phyloP scores from a whole-genome alignment of 2,329 filamentous ascomycete species.

The Colletotrichum scovillei region DNA sequence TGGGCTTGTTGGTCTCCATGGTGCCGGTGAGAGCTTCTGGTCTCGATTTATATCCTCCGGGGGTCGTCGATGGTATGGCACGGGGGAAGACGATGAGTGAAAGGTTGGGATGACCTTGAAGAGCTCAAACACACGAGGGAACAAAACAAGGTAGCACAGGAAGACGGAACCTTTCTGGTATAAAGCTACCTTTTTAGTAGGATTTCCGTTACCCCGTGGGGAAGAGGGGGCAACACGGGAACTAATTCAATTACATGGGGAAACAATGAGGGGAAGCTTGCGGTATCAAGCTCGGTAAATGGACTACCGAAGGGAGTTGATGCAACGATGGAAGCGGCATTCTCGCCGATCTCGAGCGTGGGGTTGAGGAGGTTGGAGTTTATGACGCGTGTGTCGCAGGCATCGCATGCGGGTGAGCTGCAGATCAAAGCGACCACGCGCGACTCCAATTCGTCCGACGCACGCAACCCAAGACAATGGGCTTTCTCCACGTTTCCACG shows the following conservation, averaged over 20 bases:
- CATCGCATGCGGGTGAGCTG: constrained; percentile 11
- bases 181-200: not conserved
- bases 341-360: constrained; percentile 3
- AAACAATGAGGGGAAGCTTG: constrained; percentile 15
- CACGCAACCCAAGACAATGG: not conserved
- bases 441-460: constrained; percentile 2
- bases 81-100: not conserved
- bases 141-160: not conserved
- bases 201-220: constrained; percentile 17
- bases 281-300: constrained; percentile 16
- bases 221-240: not conserved
- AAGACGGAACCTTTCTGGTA: not conserved
- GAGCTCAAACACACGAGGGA: not conserved
- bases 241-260: not conserved
- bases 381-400: not conserved
- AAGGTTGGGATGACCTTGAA: not conserved
- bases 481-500: not conserved
- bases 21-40: not conserved
- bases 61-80: not conserved
- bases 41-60: not conserved
- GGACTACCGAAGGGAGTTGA: constrained; percentile 13
- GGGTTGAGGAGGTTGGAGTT: not conserved
- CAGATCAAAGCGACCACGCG: not conserved
- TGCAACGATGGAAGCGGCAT: constrained; percentile 1
- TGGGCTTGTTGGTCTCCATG: constrained; percentile 24